Base-by-base conservation (phyloP, 78 protist genomes). In the Speleostelium caveatum region DNA sequence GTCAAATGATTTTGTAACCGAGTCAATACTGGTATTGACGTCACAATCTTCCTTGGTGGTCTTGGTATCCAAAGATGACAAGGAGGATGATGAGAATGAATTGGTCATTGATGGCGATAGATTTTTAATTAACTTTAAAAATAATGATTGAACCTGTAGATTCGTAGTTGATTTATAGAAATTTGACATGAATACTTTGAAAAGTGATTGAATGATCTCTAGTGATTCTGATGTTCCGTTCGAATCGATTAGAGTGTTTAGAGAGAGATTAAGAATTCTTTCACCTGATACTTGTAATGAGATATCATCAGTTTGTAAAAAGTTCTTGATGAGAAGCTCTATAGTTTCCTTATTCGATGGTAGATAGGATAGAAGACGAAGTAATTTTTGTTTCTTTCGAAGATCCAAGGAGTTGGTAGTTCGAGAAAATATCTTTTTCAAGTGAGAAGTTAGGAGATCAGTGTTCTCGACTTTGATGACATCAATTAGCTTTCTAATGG, bases 291-390 rank as follows among this genome's bases (percentile, higher is more conserved):
- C 63, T 26, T 83, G 91, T 21, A 83, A 42, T 24, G 78, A 55
- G 32, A 83, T 83, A 45, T 83, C 91, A 59, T 83, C 91, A n/a
- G 79, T 83, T 69, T 83, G 91, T 14, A 83, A 24, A 51, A 83
- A 83, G 24, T 83, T 69, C 8, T 42, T 51, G 5, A 83, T 83
- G 36, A 83, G 35, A 21, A 83, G 22, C 16, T 83, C 74, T 1
- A 83, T 38, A 1, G 91, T 69, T 0, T 69, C 79, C 26, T 67
- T 32, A 8, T 69, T 83, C 0, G 79, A 49, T 17, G 91, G 91
- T 26, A 83, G 28, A 60, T 83, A 83, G 49, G 91, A 83, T 2
- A 83, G 39, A 17, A 83, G 71, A 30, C 91, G 55, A 24, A 83
- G 49, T 3, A 83, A 51, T 24, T 83, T 83, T 59, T 83, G 91